phyloP scores from a whole-genome alignment of 2,329 filamentous ascomycete genomes.

The Biscogniauxia mediterranea region DNA sequence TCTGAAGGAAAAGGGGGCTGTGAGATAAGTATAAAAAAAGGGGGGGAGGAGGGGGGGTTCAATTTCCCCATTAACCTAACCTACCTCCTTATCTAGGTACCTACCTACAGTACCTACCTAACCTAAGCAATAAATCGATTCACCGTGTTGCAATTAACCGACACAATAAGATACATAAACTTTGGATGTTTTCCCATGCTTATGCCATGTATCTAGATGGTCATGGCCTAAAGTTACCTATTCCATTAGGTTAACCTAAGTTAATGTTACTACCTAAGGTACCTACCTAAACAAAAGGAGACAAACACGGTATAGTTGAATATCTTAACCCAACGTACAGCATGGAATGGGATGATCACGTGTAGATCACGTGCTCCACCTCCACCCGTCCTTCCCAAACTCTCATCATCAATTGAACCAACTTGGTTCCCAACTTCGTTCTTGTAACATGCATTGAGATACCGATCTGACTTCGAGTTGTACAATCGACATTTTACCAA shows the following conservation, averaged over 20 bases:
- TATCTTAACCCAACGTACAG: neutral
- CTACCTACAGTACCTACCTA: neutral
- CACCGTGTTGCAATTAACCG: neutral
- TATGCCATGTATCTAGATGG: too few species aligned
- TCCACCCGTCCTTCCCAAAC: slow-evolving; percentile 24
- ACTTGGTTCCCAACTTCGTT: slow-evolving; percentile 6
- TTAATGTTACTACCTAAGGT: too few species aligned
- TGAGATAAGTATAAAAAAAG: slow-evolving; percentile 39
- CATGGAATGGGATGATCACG: slow-evolving; percentile 19
- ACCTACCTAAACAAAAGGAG: neutral
- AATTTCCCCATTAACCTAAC: too few species aligned
- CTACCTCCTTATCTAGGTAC: too few species aligned
- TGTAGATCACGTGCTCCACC: slow-evolving; percentile 19
- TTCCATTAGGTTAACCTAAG: too few species aligned
- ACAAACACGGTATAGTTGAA: neutral
- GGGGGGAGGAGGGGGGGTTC: too few species aligned
- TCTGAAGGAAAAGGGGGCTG: slow-evolving; percentile 65
- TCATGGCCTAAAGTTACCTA: too few species aligned
- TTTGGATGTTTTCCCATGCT: too few species aligned
- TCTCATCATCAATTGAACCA: slow-evolving; percentile 12
- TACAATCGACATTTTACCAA: neutral
- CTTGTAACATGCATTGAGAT: slow-evolving; percentile 2
- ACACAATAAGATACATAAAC: neutral
- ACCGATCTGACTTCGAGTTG: neutral
- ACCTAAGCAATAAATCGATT: neutral